phyloP scores from a whole-genome alignment of 2,329 filamentous ascomycete genomes.

The Arthrobotrys sinensis region DNA sequence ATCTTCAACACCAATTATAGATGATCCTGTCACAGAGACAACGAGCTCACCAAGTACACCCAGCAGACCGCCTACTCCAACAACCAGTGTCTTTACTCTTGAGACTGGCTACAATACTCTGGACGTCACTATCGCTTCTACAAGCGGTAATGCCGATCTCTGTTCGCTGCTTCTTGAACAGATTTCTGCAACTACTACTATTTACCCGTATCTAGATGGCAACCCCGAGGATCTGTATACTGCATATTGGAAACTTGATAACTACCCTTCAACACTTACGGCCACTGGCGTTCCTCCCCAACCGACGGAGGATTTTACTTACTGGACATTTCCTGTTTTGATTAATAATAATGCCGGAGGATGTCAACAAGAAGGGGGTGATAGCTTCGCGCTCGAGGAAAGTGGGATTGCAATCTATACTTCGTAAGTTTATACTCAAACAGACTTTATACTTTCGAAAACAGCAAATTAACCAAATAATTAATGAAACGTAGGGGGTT shows the following conservation, averaged over 20 bases:
- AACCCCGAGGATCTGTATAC: conserved; percentile 28
- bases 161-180: conserved; percentile 7
- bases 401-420: conserved; percentile 10
- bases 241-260: conserved; percentile 33
- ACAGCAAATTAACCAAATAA: not conserved
- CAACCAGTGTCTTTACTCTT: conserved; percentile 21
- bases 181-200: conserved; percentile 19
- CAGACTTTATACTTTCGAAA: not conserved
- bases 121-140: not conserved
- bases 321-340: conserved; percentile 15
- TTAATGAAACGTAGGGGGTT: conserved; percentile 1
- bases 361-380: conserved; percentile 8
- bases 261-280: not conserved
- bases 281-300: conserved; percentile 9
- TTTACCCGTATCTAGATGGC: conserved; percentile 33
- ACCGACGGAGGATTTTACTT: not conserved
- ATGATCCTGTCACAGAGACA: conserved; percentile 1
- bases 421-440: conserved; percentile 31
- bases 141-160: conserved; percentile 21
- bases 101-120: conserved; percentile 49
- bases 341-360: not conserved
- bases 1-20: not conserved
- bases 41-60: not conserved
- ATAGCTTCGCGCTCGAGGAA: conserved; percentile 21
- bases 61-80: not conserved